These are phyloP conservation scores for Hemisphaericaspora subhashii DNA, from an alignment of 1,139 yeast genomes.

Conservation along the genomic window DNA sequence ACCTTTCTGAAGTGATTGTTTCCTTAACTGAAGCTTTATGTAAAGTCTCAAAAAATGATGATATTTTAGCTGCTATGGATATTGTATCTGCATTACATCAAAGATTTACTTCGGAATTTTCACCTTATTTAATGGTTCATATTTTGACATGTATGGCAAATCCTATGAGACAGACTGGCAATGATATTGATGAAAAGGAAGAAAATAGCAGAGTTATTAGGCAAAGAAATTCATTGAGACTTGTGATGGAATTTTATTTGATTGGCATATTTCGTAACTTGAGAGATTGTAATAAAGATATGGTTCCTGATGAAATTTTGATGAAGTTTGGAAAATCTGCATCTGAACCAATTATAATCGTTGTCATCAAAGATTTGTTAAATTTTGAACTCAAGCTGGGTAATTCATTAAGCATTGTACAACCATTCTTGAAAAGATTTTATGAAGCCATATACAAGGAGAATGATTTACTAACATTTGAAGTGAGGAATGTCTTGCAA, in stretches of 20 bases:
- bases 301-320: conserved; percentile 24
- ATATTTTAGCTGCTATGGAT: conserved; percentile 63
- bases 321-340: conserved; percentile 20
- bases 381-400: conserved; percentile 52
- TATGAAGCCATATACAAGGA: conserved; percentile 20
- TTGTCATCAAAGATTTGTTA: conserved; percentile 56
- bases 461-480: conserved; percentile 15
- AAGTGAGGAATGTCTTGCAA: conserved; percentile 16
- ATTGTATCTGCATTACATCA: conserved; percentile 76
- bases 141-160: conserved; percentile 47
- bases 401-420: conserved; percentile 45
- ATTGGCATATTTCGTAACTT: conserved; percentile 56
- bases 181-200: conserved; percentile 40
- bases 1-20: conserved; percentile 67
- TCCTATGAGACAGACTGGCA: conserved; percentile 26
- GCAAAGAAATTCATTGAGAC: conserved; percentile 52
- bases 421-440: conserved; percentile 54
- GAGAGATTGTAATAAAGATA: conserved; percentile 32
- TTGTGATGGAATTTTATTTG: conserved; percentile 62
- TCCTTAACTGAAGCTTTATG: conserved; percentile 65
- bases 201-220: conserved; percentile 40
- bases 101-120: conserved; percentile 57
- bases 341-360: conserved; percentile 42
- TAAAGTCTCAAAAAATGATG: conserved; percentile 56
- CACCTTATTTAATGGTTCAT: conserved; percentile 50